These are phyloP conservation scores for Dipteronia sinensis DNA, from an alignment of 345 rosid genomes.

Conservation along the genomic window DNA sequence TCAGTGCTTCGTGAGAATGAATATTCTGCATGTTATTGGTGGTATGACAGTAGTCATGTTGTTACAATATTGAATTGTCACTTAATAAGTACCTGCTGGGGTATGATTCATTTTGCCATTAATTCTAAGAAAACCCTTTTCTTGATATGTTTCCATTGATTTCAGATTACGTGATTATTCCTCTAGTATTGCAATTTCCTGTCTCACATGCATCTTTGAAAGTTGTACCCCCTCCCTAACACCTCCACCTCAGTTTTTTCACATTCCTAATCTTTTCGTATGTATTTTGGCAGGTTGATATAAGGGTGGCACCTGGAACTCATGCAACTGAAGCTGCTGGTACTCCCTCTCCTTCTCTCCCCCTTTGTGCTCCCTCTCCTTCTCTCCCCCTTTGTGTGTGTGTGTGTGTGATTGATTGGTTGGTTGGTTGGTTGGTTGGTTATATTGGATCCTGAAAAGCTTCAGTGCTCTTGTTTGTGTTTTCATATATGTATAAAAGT, in stretches of 20 bases:
- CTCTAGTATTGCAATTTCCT: not conserved
- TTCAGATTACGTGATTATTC: not conserved
- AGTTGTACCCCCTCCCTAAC: not conserved
- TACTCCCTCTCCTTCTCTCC: conserved; percentile 22
- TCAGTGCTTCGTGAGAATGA: not conserved
- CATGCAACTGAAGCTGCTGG: conserved; percentile 96
- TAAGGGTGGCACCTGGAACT: conserved; percentile 90
- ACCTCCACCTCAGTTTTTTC: not conserved
- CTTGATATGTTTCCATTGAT: not conserved
- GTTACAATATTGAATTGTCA: not conserved
- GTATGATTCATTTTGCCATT: not conserved
- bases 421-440: not conserved
- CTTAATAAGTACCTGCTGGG: not conserved
- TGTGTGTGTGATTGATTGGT: not conserved
- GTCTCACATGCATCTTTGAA: not conserved
- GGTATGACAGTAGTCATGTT: not conserved
- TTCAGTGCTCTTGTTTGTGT: not conserved
- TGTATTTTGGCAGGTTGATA: conserved; percentile 64
- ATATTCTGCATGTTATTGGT: not conserved
- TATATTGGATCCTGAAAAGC: not conserved
- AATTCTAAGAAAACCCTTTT: not conserved
- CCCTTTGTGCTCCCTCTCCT: too few relatives aligned
- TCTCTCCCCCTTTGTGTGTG: not conserved
- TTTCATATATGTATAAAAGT: not conserved
- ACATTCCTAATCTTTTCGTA: not conserved